Evolutionary conservation across 129 eudicot species (phyloP).

Genomic region (Centrapalus pauciflorus): DNA sequence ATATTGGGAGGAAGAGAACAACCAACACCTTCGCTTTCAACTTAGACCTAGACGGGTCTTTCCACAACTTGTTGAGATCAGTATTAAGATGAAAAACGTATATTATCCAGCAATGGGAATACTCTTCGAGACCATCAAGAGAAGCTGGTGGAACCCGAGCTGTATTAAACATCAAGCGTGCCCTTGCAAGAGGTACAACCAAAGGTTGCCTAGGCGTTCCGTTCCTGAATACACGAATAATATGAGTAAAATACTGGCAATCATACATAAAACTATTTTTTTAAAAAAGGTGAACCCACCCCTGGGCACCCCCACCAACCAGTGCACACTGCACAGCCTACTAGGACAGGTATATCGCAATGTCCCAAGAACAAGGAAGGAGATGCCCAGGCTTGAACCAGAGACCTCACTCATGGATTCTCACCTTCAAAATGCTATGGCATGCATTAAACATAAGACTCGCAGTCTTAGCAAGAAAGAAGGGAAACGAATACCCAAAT

Average conservation of each 20-base stretch:
- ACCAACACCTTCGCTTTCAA: slow-evolving; percentile 79
- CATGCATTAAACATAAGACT: too few relatives aligned
- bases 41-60: slow-evolving; percentile 76
- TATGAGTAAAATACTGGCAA: neutral
- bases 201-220: slow-evolving; percentile 98
- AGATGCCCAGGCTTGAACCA: too few relatives aligned
- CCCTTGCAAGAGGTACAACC: slow-evolving; percentile 94
- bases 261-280: too few relatives aligned
- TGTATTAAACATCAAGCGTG: slow-evolving; percentile 61
- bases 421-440: too few relatives aligned
- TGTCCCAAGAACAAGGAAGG: too few relatives aligned
- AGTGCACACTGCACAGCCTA: too few relatives aligned
- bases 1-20: neutral
- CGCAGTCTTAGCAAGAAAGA: too few relatives aligned
- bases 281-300: too few relatives aligned
- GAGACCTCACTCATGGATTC: too few relatives aligned
- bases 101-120: slow-evolving; percentile 94
- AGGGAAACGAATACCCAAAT: too few relatives aligned
- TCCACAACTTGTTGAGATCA: slow-evolving; percentile 88
- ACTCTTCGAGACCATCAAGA: slow-evolving; percentile 89
- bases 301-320: too few relatives aligned
- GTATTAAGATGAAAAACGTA: slow-evolving; percentile 95
- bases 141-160: slow-evolving; percentile 84
- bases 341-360: too few relatives aligned
- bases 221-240: slow-evolving; percentile 39